Evolutionary conservation across 2,329 filamentous ascomycete genomes (phyloP).

Genomic region (Fusarium begoniae): DNA sequence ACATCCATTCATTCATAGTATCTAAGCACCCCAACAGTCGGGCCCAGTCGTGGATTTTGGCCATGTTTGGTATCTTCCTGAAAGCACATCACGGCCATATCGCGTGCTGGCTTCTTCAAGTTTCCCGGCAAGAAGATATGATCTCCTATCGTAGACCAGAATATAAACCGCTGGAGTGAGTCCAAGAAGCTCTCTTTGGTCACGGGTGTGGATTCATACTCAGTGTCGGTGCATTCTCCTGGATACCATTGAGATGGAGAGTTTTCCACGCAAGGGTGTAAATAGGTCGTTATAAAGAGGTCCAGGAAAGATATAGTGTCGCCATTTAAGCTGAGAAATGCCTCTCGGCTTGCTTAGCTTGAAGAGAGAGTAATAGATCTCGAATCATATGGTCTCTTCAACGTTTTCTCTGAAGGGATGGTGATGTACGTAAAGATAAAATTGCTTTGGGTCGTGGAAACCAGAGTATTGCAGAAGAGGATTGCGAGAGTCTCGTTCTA

Average conservation of each 20-base stretch:
- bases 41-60: background rate
- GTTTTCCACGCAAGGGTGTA: background rate
- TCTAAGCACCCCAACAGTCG: background rate
- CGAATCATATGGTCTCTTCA: background rate
- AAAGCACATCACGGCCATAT: background rate
- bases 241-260: background rate
- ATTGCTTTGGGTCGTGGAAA: background rate
- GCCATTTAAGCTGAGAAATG: background rate
- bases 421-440: background rate
- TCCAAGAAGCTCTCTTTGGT: background rate
- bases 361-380: background rate
- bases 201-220: background rate
- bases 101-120: background rate
- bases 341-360: background rate
- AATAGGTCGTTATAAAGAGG: too few relatives aligned
- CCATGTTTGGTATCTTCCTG: background rate
- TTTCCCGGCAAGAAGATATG: background rate
- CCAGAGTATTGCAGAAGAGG: background rate
- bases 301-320: background rate
- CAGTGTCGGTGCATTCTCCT: too few relatives aligned
- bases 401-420: background rate
- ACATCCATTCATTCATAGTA: background rate
- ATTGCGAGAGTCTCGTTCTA: background rate
- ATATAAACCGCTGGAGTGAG: background rate
- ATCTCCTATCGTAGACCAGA: too few relatives aligned